Conservation (phyloP, 1,284 basidiomycete species). For the Boletellus dicymbophilus region DNA sequence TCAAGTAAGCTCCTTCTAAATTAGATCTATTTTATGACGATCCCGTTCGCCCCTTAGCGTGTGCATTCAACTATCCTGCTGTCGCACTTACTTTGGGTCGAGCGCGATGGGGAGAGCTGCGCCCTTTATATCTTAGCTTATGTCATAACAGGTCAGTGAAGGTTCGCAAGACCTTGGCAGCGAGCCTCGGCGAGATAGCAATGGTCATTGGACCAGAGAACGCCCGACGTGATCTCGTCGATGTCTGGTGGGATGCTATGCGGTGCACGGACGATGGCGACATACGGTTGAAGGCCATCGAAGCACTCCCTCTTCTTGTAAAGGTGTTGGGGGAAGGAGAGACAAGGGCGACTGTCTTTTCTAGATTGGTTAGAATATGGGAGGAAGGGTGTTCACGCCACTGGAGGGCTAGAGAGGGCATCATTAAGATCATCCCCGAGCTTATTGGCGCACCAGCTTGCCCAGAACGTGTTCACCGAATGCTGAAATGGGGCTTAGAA, state of each 20-base stretch:
- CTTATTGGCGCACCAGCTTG: conserved; percentile 35
- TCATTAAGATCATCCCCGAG: conserved; percentile 58
- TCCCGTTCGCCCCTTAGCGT: conserved; percentile 80
- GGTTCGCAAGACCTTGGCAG: conserved; percentile 79
- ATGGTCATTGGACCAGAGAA: conserved; percentile 79
- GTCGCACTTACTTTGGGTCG: conserved; percentile 85
- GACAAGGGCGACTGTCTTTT: conserved; percentile 52
- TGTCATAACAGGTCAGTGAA: conserved; percentile 58
- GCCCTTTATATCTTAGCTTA: conserved; percentile 69
- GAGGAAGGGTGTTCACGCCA: conserved; percentile 58
- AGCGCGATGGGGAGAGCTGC: conserved; percentile 77
- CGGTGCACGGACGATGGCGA: conserved; percentile 61
- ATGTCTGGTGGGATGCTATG: conserved; percentile 70
- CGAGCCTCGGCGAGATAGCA: conserved; percentile 89
- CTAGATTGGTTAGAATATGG: conserved; percentile 63
- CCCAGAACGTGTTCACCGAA: conserved; percentile 34
- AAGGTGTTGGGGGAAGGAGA: conserved; percentile 50
- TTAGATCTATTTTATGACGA: conserved; percentile 50
- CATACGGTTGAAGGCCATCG: conserved; percentile 70
- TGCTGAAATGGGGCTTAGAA: conserved; percentile 70
- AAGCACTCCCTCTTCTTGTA: conserved; percentile 64
- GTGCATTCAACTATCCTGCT: conserved; percentile 95
- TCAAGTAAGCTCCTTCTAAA: conserved; percentile 21
- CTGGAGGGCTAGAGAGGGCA: conserved; percentile 85
- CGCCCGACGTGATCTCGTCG: conserved; percentile 71